Percentiles rank a stretch among this genome's conserved stretches.
phyloP scores from a whole-genome alignment of 1,139 yeast genomes.

The Magnusiomyces clavatus region DNA sequence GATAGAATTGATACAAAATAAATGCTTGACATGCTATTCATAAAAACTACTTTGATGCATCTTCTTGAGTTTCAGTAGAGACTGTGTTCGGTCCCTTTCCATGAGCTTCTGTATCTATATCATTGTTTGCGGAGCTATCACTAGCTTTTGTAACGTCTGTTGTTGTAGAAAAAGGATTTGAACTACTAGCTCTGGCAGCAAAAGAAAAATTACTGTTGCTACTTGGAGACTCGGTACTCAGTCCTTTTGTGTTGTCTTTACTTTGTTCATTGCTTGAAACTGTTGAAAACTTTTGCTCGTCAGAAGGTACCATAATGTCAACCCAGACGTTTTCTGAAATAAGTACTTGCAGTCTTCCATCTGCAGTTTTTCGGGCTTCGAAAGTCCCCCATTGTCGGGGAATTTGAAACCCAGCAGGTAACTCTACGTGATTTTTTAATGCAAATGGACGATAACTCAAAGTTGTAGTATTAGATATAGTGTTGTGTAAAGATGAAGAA shows the following conservation, averaged over 20 bases:
- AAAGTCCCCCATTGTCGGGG: constrained; percentile 2
- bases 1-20: too few species aligned
- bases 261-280: background rate
- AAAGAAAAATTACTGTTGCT: background rate
- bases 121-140: too few species aligned
- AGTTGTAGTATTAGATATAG: background rate
- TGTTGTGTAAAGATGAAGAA: constrained; percentile 2
- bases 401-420: constrained; percentile 5
- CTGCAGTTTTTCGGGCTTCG: background rate
- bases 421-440: background rate
- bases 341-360: background rate
- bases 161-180: too few species aligned
- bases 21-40: too few species aligned
- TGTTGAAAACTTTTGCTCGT: background rate
- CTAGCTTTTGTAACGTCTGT: too few species aligned
- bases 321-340: background rate
- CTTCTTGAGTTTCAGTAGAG: too few species aligned
- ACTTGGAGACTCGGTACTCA: background rate
- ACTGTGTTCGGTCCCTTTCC: too few species aligned
- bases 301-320: background rate
- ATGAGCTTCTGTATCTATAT: too few species aligned
- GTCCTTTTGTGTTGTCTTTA: background rate
- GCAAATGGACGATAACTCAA: constrained; percentile 4
- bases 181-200: background rate
- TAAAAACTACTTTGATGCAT: too few species aligned